phyloP scores from a whole-genome alignment of 441 rosid species.

The Geranium incanum region DNA sequence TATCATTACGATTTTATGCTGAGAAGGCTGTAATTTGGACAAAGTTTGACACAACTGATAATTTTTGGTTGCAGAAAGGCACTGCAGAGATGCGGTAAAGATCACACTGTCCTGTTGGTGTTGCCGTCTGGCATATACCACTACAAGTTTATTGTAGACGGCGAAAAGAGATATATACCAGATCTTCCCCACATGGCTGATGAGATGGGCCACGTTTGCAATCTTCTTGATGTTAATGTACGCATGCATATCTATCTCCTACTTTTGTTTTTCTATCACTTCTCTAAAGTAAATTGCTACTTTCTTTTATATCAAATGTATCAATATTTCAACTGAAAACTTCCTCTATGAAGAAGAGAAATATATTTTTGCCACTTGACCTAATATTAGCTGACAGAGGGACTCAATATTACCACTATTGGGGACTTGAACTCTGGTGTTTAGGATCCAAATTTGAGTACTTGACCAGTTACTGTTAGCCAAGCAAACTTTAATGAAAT shows the following conservation, averaged over 20 bases:
- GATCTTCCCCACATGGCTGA: slow-evolving; percentile 68
- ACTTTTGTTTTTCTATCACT: not conserved
- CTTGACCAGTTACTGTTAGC: no score
- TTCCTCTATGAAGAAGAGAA: no score
- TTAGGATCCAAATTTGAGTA: no score
- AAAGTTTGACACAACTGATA: slow-evolving; percentile 12
- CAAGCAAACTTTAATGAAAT: no score
- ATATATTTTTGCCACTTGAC: no score
- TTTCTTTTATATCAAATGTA: no score
- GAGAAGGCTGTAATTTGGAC: not conserved
- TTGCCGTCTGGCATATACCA: slow-evolving; percentile 75
- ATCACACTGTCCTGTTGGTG: slow-evolving; percentile 66
- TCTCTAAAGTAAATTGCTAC: not conserved
- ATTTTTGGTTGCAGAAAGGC: slow-evolving; percentile 45
- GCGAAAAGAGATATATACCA: slow-evolving; percentile 65
- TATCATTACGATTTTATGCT: slow-evolving; percentile 1
- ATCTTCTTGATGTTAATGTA: slow-evolving; percentile 79
- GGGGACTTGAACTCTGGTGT: no score
- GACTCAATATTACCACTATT: no score
- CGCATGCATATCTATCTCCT: slow-evolving; percentile 25
- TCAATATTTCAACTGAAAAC: no score
- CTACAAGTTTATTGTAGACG: slow-evolving; percentile 82
- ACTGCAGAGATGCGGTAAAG: slow-evolving; percentile 75
- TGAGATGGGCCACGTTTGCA: slow-evolving; percentile 56
- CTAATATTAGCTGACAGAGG: no score